A percentile compares a stretch with the other conserved stretches of the same genome.
Conservation (phyloP, 257 asterid species). For the Nicotiana attenuata region DNA sequence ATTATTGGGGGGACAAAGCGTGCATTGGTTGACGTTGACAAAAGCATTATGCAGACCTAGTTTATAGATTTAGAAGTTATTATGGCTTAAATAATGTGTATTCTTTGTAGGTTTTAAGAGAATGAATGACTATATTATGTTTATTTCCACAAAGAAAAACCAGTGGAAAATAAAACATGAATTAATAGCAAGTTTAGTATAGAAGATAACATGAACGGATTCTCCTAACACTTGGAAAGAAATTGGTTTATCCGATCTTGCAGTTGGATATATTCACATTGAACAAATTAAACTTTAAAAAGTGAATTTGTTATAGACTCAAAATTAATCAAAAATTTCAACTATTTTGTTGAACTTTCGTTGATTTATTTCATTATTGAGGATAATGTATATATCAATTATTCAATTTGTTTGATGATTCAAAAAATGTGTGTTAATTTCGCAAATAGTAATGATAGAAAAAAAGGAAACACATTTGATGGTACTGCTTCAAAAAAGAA, state of each 20-base stretch:
- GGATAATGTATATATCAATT: background rate
- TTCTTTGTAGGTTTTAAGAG: background rate
- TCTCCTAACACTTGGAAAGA: background rate
- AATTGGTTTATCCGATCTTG: background rate
- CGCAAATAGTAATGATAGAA: background rate
- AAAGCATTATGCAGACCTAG: background rate
- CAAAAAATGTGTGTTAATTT: background rate
- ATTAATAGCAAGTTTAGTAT: background rate
- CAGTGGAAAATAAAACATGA: background rate
- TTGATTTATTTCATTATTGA: background rate
- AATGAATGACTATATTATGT: background rate
- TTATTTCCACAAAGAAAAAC: background rate
- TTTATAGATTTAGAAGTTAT: background rate
- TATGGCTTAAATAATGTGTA: background rate
- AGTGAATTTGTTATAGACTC: background rate
- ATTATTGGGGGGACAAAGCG: background rate
- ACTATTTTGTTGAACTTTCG: background rate
- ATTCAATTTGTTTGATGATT: background rate
- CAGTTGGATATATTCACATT: background rate
- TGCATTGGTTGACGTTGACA: slow-evolving; percentile 2
- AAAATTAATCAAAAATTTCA: background rate
- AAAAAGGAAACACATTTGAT: too few relatives aligned
- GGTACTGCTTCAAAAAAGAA: too few relatives aligned
- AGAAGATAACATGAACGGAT: background rate
- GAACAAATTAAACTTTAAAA: background rate